phyloP scores from a whole-genome alignment of 495 filamentous ascomycete genomes.

The Xylaria telfairii region DNA sequence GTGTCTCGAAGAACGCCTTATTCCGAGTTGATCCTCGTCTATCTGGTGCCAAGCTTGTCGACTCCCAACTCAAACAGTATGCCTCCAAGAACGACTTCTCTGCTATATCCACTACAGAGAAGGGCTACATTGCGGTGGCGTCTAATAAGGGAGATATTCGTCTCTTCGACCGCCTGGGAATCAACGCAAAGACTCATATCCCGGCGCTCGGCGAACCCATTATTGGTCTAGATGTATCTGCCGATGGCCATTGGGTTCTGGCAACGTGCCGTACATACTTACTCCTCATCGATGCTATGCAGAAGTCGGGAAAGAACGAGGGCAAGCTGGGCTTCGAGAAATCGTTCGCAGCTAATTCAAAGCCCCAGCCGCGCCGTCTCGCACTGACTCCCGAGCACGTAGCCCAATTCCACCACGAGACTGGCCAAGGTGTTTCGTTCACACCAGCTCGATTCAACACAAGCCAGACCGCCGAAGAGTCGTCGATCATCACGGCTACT shows the following conservation, averaged over 20 bases:
- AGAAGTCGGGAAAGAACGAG: constrained; percentile 93
- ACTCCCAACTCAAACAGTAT: constrained; percentile 92
- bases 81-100: constrained; percentile 96
- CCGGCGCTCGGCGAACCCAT: constrained; percentile 95
- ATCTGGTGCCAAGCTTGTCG: constrained; percentile 89
- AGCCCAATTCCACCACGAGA: constrained; percentile 96
- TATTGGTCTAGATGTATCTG: constrained; percentile 91
- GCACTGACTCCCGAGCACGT: constrained; percentile 87
- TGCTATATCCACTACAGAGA: constrained; percentile 88
- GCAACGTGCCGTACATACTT: constrained; percentile 95
- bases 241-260: constrained; percentile 93
- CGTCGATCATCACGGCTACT: constrained; percentile 94
- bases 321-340: constrained; percentile 98
- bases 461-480: constrained; percentile 77
- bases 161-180: constrained; percentile 93
- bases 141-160: constrained; percentile 98
- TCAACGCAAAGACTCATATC: constrained; percentile 96
- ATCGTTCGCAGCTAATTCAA: constrained; percentile 87
- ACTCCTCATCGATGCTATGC: constrained; percentile 87
- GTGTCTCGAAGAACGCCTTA: constrained; percentile 87
- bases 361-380: constrained; percentile 91
- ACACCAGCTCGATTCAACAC: constrained; percentile 95
- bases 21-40: constrained; percentile 95
- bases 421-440: constrained; percentile 82
- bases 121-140: constrained; percentile 95